These are phyloP conservation scores for Mrakia blollopis DNA, from an alignment of 768 basidiomycete species.

Conservation along the genomic window DNA sequence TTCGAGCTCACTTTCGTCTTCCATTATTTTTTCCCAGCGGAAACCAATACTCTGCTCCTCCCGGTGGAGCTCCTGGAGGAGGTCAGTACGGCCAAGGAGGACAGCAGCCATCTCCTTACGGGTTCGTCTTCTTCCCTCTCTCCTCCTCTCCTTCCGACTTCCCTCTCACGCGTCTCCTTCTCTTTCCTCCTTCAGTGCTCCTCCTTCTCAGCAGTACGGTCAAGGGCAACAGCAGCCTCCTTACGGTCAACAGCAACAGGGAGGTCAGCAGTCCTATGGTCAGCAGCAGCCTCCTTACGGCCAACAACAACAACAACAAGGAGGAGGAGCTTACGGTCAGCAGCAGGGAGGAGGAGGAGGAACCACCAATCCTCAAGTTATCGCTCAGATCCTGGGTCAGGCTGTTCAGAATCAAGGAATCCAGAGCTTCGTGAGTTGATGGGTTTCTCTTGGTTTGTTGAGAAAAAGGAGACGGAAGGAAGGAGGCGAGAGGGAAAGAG, in stretches of 20 bases:
- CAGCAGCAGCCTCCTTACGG: constrained; percentile 15
- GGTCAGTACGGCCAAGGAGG: no score
- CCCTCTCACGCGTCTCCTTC: background rate
- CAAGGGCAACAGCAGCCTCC: background rate
- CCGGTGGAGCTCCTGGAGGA: constrained; percentile 8
- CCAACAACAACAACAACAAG: constrained; percentile 7
- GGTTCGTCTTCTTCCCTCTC: no score
- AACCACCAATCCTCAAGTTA: background rate
- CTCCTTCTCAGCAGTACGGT: constrained; percentile 9
- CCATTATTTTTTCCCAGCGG: background rate
- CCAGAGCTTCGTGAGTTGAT: constrained; percentile 40
- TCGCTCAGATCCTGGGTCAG: constrained; percentile 12
- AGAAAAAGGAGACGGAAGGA: background rate
- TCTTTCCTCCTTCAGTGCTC: constrained; percentile 10
- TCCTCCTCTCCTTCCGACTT: no score
- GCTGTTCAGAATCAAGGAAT: constrained; percentile 42
- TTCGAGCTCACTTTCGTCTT: background rate
- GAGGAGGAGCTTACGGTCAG: background rate
- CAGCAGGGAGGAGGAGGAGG: background rate
- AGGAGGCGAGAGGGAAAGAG: background rate
- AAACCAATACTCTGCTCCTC: constrained; percentile 9
- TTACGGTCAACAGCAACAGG: background rate
- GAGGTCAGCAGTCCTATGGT: background rate
- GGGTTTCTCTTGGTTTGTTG: no score
- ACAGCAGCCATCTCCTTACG: no score